Evolutionary conservation across 805 yeast species (phyloP).

Genomic region (Cyberlindnera maritima): DNA sequence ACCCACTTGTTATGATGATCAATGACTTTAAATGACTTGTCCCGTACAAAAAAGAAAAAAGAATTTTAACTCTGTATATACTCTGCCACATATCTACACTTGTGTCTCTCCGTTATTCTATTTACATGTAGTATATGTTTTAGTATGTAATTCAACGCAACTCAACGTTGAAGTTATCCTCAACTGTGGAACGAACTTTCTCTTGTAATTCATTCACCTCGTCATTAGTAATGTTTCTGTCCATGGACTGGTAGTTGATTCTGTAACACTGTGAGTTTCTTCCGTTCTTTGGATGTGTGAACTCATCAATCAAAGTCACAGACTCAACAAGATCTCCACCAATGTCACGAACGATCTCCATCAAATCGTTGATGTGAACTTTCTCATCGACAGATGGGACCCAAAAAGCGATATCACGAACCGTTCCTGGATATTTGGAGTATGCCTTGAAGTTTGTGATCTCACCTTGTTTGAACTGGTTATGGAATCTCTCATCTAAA

Average conservation of each 20-base stretch:
- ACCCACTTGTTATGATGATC: not conserved
- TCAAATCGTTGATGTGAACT: constrained; percentile 82
- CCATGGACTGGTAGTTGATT: constrained; percentile 93
- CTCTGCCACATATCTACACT: not conserved
- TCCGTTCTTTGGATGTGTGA: constrained; percentile 79
- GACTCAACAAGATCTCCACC: constrained; percentile 91
- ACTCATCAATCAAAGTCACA: constrained; percentile 77
- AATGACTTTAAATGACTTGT: not conserved
- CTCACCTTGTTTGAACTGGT: constrained; percentile 64
- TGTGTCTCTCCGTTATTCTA: not conserved
- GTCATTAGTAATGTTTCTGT: constrained; percentile 78
- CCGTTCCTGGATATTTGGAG: constrained; percentile 85
- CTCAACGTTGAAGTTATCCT: constrained; percentile 50
- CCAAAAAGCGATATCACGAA: constrained; percentile 93
- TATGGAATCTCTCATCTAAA: constrained; percentile 66
- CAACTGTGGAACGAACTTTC: constrained; percentile 57
- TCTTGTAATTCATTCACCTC: constrained; percentile 79
- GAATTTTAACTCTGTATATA: constrained; percentile 2
- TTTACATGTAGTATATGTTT: not conserved
- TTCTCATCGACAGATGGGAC: constrained; percentile 42
- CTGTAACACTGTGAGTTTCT: constrained; percentile 82
- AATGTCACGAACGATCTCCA: constrained; percentile 83
- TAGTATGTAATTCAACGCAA: constrained; percentile 37
- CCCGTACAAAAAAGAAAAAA: not conserved
- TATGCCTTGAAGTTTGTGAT: constrained; percentile 81